A percentile compares a stretch with the other conserved stretches of the same genome.
phyloP scores from a whole-genome alignment of 2,329 filamentous ascomycete genomes.

The Keithomyces neogunnii region DNA sequence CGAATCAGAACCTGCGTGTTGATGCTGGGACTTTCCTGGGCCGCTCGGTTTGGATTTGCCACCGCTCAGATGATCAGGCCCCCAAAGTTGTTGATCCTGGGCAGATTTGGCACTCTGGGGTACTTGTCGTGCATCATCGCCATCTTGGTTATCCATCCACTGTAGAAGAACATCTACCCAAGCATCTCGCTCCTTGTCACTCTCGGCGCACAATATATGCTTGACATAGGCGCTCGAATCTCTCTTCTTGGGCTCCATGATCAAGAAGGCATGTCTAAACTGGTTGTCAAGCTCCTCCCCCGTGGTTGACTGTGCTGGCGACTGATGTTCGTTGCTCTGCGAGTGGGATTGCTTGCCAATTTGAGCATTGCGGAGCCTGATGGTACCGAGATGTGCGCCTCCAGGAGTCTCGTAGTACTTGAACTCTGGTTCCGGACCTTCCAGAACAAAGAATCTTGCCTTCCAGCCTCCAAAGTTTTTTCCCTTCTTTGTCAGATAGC shows the following conservation, averaged over 20 bases:
- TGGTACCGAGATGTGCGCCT: slow-evolving; percentile 83
- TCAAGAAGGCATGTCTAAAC: slow-evolving; percentile 91
- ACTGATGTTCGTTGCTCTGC: slow-evolving; percentile 37
- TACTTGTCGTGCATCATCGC: slow-evolving; percentile 31
- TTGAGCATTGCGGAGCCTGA: slow-evolving; percentile 83
- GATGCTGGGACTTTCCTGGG: slow-evolving; percentile 24
- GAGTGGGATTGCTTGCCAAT: slow-evolving; percentile 80
- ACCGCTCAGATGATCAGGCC: slow-evolving; percentile 14
- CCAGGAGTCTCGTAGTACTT: slow-evolving; percentile 90
- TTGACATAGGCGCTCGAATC: slow-evolving; percentile 81
- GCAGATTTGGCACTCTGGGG: slow-evolving; percentile 16
- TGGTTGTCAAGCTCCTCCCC: slow-evolving; percentile 82
- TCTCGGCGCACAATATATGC: slow-evolving; percentile 93
- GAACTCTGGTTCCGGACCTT: slow-evolving; percentile 45
- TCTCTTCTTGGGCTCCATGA: slow-evolving; percentile 93
- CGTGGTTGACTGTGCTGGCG: slow-evolving; percentile 44
- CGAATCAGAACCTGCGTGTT: slow-evolving; percentile 32
- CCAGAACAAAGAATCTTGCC: slow-evolving; percentile 58
- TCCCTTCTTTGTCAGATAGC: slow-evolving; percentile 90
- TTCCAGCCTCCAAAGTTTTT: slow-evolving; percentile 99
- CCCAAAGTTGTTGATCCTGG: slow-evolving; percentile 33
- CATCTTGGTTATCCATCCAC: slow-evolving; percentile 72
- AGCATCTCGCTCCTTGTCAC: slow-evolving; percentile 79
- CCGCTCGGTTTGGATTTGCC: slow-evolving; percentile 23
- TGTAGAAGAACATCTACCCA: slow-evolving; percentile 89